Percentiles rank a stretch among this genome's conserved stretches.
These are phyloP conservation scores for Chondrus crispus DNA, from an alignment of 23 red algal species.

Conservation along the genomic window DNA sequence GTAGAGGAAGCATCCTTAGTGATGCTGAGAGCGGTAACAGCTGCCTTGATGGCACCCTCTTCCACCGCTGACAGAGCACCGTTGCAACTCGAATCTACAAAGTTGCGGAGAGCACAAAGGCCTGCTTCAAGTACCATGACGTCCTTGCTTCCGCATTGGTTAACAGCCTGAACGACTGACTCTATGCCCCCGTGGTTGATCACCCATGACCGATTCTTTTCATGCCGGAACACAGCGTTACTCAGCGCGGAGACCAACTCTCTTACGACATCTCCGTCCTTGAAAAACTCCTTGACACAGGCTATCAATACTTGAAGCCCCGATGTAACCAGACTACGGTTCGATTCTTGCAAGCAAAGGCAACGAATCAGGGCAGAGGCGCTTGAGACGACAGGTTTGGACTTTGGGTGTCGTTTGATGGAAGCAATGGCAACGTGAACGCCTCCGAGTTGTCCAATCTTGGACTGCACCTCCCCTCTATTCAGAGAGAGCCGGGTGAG, in stretches of 20 bases:
- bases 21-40: not conserved
- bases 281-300: not conserved
- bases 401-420: slow-evolving; percentile 41
- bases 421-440: slow-evolving; percentile 32
- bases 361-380: slow-evolving; percentile 26
- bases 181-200: slow-evolving; percentile 27
- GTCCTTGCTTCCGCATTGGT: not conserved
- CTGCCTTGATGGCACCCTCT: slow-evolving; percentile 5
- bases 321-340: slow-evolving; percentile 16
- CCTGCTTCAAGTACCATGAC: slow-evolving; percentile 32
- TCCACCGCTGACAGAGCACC: slow-evolving; percentile 22
- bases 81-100: slow-evolving; percentile 35
- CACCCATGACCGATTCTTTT: slow-evolving; percentile 43
- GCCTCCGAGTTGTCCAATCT: slow-evolving; percentile 21
- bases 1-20: slow-evolving; percentile 1
- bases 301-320: slow-evolving; percentile 28
- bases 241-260: slow-evolving; percentile 26
- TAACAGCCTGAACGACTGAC: slow-evolving; percentile 14
- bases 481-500: slow-evolving; percentile 25
- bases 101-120: slow-evolving; percentile 27
- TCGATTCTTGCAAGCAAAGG: slow-evolving; percentile 26
- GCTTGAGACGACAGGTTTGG: not conserved
- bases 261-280: not conserved
- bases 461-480: slow-evolving; percentile 2
- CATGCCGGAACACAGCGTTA: slow-evolving; percentile 45